phyloP scores from a whole-genome alignment of 1,139 yeast species.

The Blastobotrys illinoisensis region DNA sequence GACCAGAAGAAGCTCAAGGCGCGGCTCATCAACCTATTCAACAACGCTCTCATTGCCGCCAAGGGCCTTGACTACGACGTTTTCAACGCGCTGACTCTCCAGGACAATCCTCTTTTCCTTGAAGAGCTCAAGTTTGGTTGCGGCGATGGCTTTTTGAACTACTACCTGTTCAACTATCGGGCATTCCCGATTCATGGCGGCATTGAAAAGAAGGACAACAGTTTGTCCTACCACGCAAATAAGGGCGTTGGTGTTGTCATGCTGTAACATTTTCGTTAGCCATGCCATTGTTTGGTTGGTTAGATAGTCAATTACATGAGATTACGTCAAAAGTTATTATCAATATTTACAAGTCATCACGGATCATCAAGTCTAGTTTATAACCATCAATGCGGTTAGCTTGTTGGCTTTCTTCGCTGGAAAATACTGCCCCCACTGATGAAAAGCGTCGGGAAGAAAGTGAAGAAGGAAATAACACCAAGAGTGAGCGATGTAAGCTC shows the following conservation, averaged over 20 bases:
- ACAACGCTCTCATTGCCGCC: conserved; percentile 74
- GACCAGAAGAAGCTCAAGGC: conserved; percentile 39
- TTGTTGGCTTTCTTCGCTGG: background rate
- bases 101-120: conserved; percentile 80
- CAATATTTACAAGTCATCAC: background rate
- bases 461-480: conserved; percentile 24
- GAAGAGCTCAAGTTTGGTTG: conserved; percentile 82
- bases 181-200: conserved; percentile 83
- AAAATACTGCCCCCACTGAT: conserved; percentile 27
- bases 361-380: background rate
- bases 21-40: conserved; percentile 57
- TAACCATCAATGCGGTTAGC: background rate
- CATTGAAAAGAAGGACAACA: conserved; percentile 48
- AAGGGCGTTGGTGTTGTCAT: conserved; percentile 90
- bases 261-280: conserved; percentile 38
- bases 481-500: conserved; percentile 22
- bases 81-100: conserved; percentile 85
- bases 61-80: conserved; percentile 71
- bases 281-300: background rate
- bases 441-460: conserved; percentile 24
- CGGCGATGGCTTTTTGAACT: conserved; percentile 91
- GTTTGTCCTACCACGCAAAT: conserved; percentile 41
- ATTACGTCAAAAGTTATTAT: background rate
- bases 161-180: conserved; percentile 84
- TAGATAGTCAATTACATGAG: background rate